Percentiles rank a stretch among this genome's conserved stretches.
Conservation (phyloP, 345 rosid genomes). For the Eucalyptus fibrosa region DNA sequence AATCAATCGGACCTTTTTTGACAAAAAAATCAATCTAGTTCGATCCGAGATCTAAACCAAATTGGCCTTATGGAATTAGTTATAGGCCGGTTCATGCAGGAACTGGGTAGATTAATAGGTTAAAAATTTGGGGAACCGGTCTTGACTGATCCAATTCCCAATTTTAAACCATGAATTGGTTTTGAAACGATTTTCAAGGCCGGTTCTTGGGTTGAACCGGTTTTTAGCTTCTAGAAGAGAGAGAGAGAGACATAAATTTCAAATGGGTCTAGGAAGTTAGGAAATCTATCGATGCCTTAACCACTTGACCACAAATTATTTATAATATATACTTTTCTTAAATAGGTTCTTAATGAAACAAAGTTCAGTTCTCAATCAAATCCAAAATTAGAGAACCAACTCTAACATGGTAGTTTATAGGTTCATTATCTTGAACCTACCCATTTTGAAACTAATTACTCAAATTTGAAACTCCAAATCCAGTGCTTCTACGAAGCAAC, state of each 20-base stretch:
- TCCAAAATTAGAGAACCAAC: neutral
- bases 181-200: neutral
- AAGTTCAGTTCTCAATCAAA: fast-evolving
- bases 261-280: neutral
- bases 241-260: neutral
- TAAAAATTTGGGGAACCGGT: neutral
- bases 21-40: neutral
- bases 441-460: neutral
- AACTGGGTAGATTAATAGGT: fast-evolving
- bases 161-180: neutral
- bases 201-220: neutral
- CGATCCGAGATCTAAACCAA: neutral
- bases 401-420: neutral
- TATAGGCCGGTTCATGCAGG: fast-evolving
- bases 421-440: neutral
- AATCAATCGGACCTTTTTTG: neutral
- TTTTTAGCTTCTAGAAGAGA: neutral
- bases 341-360: neutral
- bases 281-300: neutral
- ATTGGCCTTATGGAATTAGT: neutral
- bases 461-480: neutral
- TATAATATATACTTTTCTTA: neutral
- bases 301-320: neutral
- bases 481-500: neutral
- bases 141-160: neutral